These are phyloP conservation scores for Saccharomycopsis sp. DNA, from an alignment of 805 yeast species.

Conservation along the genomic window DNA sequence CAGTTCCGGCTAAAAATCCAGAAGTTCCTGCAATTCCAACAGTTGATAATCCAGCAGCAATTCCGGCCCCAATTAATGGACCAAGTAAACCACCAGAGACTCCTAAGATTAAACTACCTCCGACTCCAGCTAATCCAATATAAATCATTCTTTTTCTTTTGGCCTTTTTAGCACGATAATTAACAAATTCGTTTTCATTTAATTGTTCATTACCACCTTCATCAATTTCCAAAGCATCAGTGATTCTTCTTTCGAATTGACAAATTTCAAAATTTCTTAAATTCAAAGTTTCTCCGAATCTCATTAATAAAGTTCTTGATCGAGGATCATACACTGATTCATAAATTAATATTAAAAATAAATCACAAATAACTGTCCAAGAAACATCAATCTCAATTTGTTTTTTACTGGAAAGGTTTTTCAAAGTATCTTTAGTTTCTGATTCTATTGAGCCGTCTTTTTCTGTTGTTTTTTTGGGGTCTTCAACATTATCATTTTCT, in stretches of 20 bases:
- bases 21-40: slow-evolving; percentile 91
- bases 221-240: slow-evolving; percentile 84
- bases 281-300: slow-evolving; percentile 53
- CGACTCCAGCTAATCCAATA: slow-evolving; percentile 90
- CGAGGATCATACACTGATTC: slow-evolving; percentile 86
- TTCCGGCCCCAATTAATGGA: slow-evolving; percentile 87
- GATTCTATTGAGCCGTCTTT: slow-evolving; percentile 7
- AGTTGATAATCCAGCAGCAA: slow-evolving; percentile 94
- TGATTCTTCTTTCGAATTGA: slow-evolving; percentile 84
- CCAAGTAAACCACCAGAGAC: slow-evolving; percentile 92
- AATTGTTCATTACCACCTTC: slow-evolving; percentile 70
- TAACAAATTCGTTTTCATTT: slow-evolving; percentile 62
- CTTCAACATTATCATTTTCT: slow-evolving; percentile 7
- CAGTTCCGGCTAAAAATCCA: slow-evolving; percentile 90
- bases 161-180: slow-evolving; percentile 56
- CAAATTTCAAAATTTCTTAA: slow-evolving; percentile 57
- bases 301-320: slow-evolving; percentile 66
- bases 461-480: slow-evolving; percentile 9
- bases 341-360: slow-evolving; percentile 67
- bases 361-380: slow-evolving; percentile 91
- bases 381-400: slow-evolving; percentile 60
- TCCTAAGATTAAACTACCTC: slow-evolving; percentile 92
- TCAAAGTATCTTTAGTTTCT: slow-evolving; percentile 14
- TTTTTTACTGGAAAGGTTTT: slow-evolving; percentile 19
- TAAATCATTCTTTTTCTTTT: slow-evolving; percentile 64